phyloP scores from a whole-genome alignment of 176 grass and related monocot genomes.

The Oropetium thomaeum region DNA sequence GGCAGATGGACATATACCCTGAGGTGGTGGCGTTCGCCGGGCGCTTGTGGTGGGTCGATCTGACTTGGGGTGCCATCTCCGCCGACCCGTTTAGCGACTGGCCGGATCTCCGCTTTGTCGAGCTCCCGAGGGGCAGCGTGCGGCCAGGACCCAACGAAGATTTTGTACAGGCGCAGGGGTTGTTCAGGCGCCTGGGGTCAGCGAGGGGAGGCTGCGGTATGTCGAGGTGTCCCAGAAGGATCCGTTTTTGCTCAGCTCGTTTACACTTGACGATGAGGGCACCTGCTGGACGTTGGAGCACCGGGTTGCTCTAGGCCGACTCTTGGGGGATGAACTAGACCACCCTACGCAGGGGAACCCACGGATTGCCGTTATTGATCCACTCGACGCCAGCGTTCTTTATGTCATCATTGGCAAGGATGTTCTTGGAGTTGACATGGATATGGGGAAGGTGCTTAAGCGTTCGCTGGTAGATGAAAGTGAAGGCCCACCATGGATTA shows the following conservation, averaged over 20 bases:
- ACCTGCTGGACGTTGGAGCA: slow-evolving; percentile 23
- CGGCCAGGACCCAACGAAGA: neutral
- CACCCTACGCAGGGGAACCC: neutral
- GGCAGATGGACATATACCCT: neutral
- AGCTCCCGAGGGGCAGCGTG: neutral
- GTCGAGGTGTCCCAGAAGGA: slow-evolving; percentile 29
- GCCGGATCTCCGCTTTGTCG: neutral
- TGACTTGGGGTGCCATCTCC: neutral
- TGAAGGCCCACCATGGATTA: too few species aligned
- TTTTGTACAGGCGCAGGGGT: slow-evolving; percentile 1
- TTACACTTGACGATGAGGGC: neutral
- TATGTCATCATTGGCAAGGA: neutral
- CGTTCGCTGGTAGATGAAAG: neutral
- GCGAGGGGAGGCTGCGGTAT: slow-evolving; percentile 26
- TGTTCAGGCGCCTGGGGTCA: neutral
- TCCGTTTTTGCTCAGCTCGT: slow-evolving; percentile 33
- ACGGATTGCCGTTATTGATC: neutral
- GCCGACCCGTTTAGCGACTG: slow-evolving; percentile 4
- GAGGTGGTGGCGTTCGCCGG: slow-evolving; percentile 10
- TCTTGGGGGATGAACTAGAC: neutral
- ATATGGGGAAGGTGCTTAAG: neutral
- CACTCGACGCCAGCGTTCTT: neutral
- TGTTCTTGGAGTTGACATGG: neutral
- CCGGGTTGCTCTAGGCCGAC: neutral
- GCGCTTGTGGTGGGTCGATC: slow-evolving; percentile 20